These are phyloP conservation scores for Nicotiana undulata DNA, from an alignment of 257 asterid genomes.

Conservation along the genomic window DNA sequence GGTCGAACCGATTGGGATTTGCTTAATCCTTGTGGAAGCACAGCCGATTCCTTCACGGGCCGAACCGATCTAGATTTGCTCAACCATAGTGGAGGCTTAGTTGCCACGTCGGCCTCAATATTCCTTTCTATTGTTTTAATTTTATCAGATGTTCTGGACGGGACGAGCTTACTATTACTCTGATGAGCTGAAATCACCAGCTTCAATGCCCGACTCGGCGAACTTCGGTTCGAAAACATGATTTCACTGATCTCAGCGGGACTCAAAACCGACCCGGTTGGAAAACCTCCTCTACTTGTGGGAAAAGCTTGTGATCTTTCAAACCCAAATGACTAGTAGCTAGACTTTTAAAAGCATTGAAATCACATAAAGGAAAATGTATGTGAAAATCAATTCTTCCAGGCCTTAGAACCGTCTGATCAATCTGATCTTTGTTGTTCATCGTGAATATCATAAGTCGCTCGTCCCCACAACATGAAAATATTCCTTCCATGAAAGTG, in stretches of 20 bases:
- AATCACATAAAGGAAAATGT: slow-evolving; percentile 77
- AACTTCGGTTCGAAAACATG: slow-evolving; percentile 77
- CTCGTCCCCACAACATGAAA: slow-evolving; percentile 82
- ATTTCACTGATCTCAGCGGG: slow-evolving; percentile 82
- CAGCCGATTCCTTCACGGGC: background rate
- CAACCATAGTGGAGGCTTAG: slow-evolving; percentile 35
- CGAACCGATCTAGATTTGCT: slow-evolving; percentile 25
- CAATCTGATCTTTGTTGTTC: slow-evolving; percentile 54
- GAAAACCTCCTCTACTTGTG: slow-evolving; percentile 65
- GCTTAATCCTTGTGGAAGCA: background rate
- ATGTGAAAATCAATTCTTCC: slow-evolving; percentile 81
- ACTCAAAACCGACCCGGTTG: slow-evolving; percentile 74
- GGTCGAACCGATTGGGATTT: slow-evolving; percentile 28
- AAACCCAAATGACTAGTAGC: slow-evolving; percentile 71
- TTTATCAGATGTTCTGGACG: background rate
- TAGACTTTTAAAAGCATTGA: slow-evolving; percentile 54
- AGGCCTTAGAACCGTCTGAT: slow-evolving; percentile 60
- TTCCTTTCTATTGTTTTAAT: slow-evolving; percentile 30
- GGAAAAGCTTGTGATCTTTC: slow-evolving; percentile 69
- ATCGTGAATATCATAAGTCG: slow-evolving; percentile 71
- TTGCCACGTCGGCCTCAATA: slow-evolving; percentile 14
- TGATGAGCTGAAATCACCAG: slow-evolving; percentile 52
- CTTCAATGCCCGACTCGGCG: slow-evolving; percentile 76
- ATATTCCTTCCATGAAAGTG: slow-evolving; percentile 86
- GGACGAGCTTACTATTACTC: background rate